Conservation (phyloP, 1,284 basidiomycete genomes). For the Ceratobasidium papillatum region DNA sequence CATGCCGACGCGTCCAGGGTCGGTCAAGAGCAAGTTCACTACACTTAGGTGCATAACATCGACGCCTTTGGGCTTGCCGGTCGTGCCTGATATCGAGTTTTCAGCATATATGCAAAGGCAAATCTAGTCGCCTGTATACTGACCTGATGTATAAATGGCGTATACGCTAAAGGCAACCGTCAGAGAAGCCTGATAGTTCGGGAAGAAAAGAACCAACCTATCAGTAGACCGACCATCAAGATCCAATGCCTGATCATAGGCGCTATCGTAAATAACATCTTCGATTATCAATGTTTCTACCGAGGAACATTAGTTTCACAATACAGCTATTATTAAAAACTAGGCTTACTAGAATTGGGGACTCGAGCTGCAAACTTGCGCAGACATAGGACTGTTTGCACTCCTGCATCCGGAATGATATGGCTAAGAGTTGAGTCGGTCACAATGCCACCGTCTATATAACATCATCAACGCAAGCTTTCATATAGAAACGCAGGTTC, state of each 20-base stretch:
- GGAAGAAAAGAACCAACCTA: slow-evolving; percentile 40
- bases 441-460: slow-evolving; percentile 63
- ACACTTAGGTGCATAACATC: slow-evolving; percentile 66
- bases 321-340: slow-evolving; percentile 42
- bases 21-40: slow-evolving; percentile 54
- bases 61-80: slow-evolving; percentile 66
- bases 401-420: slow-evolving; percentile 60
- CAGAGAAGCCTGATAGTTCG: slow-evolving; percentile 49
- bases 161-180: slow-evolving; percentile 61
- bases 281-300: slow-evolving; percentile 53
- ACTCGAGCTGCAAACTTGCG: slow-evolving; percentile 60
- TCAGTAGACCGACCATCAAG: slow-evolving; percentile 14
- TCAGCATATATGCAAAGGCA: not conserved
- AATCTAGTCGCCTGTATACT: slow-evolving; percentile 43
- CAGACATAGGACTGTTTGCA: slow-evolving; percentile 58
- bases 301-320: slow-evolving; percentile 46
- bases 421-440: slow-evolving; percentile 64
- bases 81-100: slow-evolving; percentile 57
- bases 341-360: slow-evolving; percentile 43
- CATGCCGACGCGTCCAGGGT: slow-evolving; percentile 66
- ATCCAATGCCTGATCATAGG: slow-evolving; percentile 49
- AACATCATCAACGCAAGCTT: not conserved
- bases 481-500: not conserved
- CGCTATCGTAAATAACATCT: slow-evolving; percentile 49
- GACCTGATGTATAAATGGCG: slow-evolving; percentile 70